These are phyloP conservation scores for Massarina eburnea DNA, from an alignment of 2,329 filamentous ascomycete genomes.

Conservation along the genomic window DNA sequence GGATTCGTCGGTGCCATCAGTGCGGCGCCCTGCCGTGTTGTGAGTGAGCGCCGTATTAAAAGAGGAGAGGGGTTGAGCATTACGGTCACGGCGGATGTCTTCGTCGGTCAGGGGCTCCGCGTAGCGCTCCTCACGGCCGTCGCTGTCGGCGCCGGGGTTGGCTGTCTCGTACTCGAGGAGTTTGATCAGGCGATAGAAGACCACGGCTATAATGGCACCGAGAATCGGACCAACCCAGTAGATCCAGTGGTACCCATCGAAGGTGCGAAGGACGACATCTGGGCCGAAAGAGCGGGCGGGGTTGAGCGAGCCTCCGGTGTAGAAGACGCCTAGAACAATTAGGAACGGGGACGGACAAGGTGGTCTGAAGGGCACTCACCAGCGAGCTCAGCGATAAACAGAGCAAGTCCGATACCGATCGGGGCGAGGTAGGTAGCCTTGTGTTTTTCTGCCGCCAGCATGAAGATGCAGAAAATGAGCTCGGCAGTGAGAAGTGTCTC, in stretches of 20 bases:
- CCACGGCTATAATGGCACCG: conserved; percentile 49
- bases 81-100: conserved; percentile 12
- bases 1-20: conserved; percentile 33
- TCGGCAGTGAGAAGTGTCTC: conserved; percentile 55
- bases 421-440: conserved; percentile 44
- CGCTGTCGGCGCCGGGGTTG: conserved; percentile 51
- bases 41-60: conserved; percentile 15
- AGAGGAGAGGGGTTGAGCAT: conserved; percentile 2
- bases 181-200: conserved; percentile 55
- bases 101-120: conserved; percentile 12
- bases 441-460: conserved; percentile 47
- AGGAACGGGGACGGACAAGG: conserved; percentile 1
- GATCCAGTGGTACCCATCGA: conserved; percentile 53
- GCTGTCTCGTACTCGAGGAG: conserved; percentile 54
- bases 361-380: conserved; percentile 28
- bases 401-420: conserved; percentile 47
- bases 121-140: conserved; percentile 42
- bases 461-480: conserved; percentile 54
- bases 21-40: conserved; percentile 19
- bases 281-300: conserved; percentile 54
- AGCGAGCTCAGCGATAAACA: conserved; percentile 51
- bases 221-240: conserved; percentile 55
- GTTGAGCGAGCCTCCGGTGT: conserved; percentile 52
- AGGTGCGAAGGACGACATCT: conserved; percentile 46
- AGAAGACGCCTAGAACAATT: conserved; percentile 45